Base-by-base conservation (phyloP, 257 asterid genomes). In the Solanum pennellii region DNA sequence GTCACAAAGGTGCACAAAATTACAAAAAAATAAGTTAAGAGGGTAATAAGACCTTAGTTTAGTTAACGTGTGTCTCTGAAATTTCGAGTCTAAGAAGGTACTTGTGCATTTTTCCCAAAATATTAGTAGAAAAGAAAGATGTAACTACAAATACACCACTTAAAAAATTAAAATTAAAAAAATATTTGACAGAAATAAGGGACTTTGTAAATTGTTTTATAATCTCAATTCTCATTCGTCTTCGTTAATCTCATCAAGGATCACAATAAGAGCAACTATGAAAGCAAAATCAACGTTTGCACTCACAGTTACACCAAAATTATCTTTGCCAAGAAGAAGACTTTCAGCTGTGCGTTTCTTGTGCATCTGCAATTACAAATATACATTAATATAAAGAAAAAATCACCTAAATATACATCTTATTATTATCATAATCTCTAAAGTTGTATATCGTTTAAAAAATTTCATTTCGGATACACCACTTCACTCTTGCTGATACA, bases 241-340 rank as follows among this genome's bases (percentile, higher is more conserved):
- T 89, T 89, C 90, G 59, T 95, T 93, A 45, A 96, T 95, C 77
- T 96, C 98, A 87, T 93, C 94, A 27, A 95, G 98, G 62, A 96
- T 94, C 66, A 93, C 96, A 31, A 96, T 89, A 9, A 96, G 94
- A 10, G 98, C 93, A 69, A 90, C 94, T 9, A 96, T 88, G 90
- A 96, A 96, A 83, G 98, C 99, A 84, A 94, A 93, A 89, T 96
- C 98, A 18, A 95, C 95, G 62, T 95, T 91, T 3, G 98, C 95
- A 89, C 92, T 92, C 52, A 95, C 96, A 3, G 98, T 93, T 89
- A 94, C 97, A 25, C 93, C 91, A 77, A 93, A 95, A 4, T 91
- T 92, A 45, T 94, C 98, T 86, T 94, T 95, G 44, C 96, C 99
- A 5, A 93, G 91, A n/a, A 72, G 42, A 41, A 93, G 59, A 35